Evolutionary conservation across 192 early-diverging fungal species (phyloP).

Genomic region (Coemansia sp.): DNA sequence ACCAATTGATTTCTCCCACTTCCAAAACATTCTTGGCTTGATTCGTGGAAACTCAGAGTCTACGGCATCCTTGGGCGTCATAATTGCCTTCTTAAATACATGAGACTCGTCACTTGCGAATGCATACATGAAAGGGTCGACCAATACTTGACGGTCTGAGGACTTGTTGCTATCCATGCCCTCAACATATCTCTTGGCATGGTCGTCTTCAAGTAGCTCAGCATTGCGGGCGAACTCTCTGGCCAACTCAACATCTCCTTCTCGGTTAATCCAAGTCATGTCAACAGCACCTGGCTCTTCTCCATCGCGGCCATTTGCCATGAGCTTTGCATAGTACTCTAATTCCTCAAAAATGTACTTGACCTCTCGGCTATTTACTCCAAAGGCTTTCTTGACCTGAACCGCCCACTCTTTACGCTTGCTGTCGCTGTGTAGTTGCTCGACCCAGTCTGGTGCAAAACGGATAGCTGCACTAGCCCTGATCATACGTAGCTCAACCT

Average conservation of each 20-base stretch:
- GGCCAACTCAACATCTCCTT: background rate
- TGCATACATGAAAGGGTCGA: conserved; percentile 6
- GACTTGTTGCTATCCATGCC: background rate
- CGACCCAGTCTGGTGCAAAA: background rate
- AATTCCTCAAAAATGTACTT: conserved; percentile 2
- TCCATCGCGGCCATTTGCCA: background rate
- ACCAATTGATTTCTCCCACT: background rate
- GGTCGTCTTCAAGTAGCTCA: conserved; percentile 4
- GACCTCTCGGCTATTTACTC: background rate
- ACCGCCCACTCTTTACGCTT: background rate
- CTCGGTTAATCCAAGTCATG: conserved; percentile 12
- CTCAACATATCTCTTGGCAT: background rate
- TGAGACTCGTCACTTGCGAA: background rate
- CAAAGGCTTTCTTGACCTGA: background rate
- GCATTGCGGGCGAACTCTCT: background rate
- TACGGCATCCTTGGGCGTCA: background rate
- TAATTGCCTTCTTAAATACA: background rate
- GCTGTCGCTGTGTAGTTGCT: background rate
- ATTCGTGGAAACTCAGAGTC: background rate
- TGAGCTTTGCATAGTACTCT: conserved; percentile 3
- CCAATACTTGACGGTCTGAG: background rate
- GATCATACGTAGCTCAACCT: conserved; percentile 2
- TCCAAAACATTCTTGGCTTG: background rate
- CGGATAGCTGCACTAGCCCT: background rate
- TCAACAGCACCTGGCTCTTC: conserved; percentile 9